These are phyloP conservation scores for Cymodocea nodosa DNA, from an alignment of 116 monocot genomes.

Conservation along the genomic window DNA sequence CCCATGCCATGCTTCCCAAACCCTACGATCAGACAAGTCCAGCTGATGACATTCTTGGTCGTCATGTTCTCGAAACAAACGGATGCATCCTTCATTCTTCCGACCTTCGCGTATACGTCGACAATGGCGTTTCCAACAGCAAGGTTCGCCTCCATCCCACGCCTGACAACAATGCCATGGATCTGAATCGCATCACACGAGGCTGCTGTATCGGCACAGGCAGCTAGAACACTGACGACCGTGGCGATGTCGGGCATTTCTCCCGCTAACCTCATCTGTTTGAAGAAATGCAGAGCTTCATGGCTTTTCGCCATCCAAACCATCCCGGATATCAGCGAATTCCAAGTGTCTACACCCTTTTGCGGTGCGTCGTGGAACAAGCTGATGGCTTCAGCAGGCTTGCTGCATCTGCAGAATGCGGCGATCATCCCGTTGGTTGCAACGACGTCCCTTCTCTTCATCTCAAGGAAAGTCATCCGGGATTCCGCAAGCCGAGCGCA, in stretches of 20 bases:
- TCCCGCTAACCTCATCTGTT: constrained; percentile 4
- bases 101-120: constrained; percentile 47
- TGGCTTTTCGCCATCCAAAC: neutral
- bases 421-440: constrained; percentile 8
- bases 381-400: constrained; percentile 2
- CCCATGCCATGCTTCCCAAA: constrained; percentile 30
- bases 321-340: constrained; percentile 11
- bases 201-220: constrained; percentile 5
- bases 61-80: constrained; percentile 13
- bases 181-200: neutral
- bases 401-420: constrained; percentile 4
- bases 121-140: constrained; percentile 23
- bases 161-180: constrained; percentile 3
- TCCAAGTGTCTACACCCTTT: constrained; percentile 11
- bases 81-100: constrained; percentile 22
- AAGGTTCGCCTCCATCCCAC: neutral
- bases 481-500: neutral
- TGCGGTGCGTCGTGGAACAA: constrained; percentile 1
- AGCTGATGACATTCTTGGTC: constrained; percentile 20
- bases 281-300: constrained; percentile 12
- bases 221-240: constrained; percentile 1
- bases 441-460: neutral
- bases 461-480: neutral
- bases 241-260: constrained; percentile 3
- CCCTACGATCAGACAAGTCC: constrained; percentile 38